Base-by-base conservation (phyloP, 2,329 filamentous ascomycete species). In the Leptodontidium sp. region DNA sequence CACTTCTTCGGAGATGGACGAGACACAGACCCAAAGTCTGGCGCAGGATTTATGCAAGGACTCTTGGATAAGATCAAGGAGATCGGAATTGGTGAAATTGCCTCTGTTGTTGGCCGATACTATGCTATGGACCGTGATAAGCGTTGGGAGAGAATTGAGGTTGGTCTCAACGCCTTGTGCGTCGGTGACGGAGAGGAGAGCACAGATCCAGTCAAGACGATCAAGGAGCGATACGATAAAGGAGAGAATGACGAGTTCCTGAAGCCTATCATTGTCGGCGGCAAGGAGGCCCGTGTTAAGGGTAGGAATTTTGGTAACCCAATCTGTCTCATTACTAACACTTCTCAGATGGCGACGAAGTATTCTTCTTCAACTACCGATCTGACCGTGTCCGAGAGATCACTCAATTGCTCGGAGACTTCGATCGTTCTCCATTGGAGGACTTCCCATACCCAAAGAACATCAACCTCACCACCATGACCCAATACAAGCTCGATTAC, bases 321-420 rank as follows among this genome's bases (percentile, higher is more conserved):
- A 12, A 1, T n/a, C 4, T 61, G 6, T 3, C 15, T 43, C n/a
- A 15, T 55, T 55, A 64, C 71, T 75, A 70, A 69, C 73, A 70
- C 4, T 35, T 65, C 45, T 29, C 73, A 94, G 94, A 98, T 79
- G 87, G 92, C 74, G 96, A 99, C 79, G 95, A 93, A 65, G 88
- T 98, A 77, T 98, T 98, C 88, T 98, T 98, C 89, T 99, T 99
- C 92, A 99, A 99, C 90, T 99, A 99, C 87, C 93, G 96, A 78
- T 98, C 96, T 68, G 96, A 99, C 81, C 94, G 96, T 81, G 95
- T 95, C 64, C 93, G 96, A 76, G 96, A 99, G 82, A 92, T 99
- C 80, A 97, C 94, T 61, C 96, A 98, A 84, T 87, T 99, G 55
- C 85, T 99, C 66, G 96, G 96, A 75, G 92, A 92, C 80, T 90